Evolutionary conservation across 1,139 yeast genomes (phyloP).

Genomic region (Candida sp.): DNA sequence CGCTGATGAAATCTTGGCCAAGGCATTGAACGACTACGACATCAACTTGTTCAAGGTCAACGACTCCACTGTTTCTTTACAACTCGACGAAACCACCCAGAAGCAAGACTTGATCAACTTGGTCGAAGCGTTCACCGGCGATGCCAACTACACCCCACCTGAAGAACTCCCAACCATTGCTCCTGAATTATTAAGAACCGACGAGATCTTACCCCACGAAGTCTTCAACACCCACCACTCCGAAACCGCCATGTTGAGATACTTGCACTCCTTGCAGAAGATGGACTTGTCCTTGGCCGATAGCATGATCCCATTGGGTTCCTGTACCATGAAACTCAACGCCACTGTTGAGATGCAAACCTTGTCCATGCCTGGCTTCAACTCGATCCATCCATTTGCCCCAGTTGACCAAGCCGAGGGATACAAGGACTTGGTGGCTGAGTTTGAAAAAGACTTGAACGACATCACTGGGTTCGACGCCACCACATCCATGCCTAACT

Average conservation of each 20-base stretch:
- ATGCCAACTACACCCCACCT: slow-evolving; percentile 20
- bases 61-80: slow-evolving; percentile 65
- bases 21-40: slow-evolving; percentile 63
- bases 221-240: slow-evolving; percentile 91
- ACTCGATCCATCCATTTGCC: slow-evolving; percentile 88
- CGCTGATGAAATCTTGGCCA: slow-evolving; percentile 58
- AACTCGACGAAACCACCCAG: slow-evolving; percentile 88
- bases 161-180: slow-evolving; percentile 58
- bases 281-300: slow-evolving; percentile 94
- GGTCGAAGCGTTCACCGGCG: slow-evolving; percentile 59
- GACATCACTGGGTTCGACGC: slow-evolving; percentile 96
- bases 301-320: slow-evolving; percentile 97
- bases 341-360: slow-evolving; percentile 97
- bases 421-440: slow-evolving; percentile 72
- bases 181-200: slow-evolving; percentile 58
- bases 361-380: slow-evolving; percentile 93
- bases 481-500: slow-evolving; percentile 93
- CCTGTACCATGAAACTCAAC: slow-evolving; percentile 97
- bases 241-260: slow-evolving; percentile 94
- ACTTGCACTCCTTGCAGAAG: slow-evolving; percentile 82
- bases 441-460: slow-evolving; percentile 83
- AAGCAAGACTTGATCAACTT: slow-evolving; percentile 62
- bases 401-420: slow-evolving; percentile 90
- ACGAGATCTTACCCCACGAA: slow-evolving; percentile 66
- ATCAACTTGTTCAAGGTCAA: slow-evolving; percentile 80